These are phyloP conservation scores for Monilinia fructicola DNA, from an alignment of 2,329 filamentous ascomycete genomes.

Conservation along the genomic window DNA sequence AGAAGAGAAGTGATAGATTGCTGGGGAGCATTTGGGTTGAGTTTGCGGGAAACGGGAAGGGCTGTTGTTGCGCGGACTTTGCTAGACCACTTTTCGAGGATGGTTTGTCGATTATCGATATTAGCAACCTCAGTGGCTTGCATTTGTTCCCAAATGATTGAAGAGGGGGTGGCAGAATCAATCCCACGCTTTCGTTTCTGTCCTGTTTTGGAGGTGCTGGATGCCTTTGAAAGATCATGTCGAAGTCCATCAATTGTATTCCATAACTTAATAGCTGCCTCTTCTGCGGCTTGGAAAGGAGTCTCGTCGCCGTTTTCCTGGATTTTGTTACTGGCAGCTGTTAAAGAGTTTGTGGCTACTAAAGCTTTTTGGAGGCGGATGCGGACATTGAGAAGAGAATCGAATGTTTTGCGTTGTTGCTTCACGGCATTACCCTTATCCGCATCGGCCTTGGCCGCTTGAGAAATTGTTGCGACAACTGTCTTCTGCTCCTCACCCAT, in stretches of 20 bases:
- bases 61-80: conserved; percentile 68
- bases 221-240: conserved; percentile 54
- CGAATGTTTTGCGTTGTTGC: conserved; percentile 80
- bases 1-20: conserved; percentile 68
- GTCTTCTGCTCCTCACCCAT: conserved; percentile 67
- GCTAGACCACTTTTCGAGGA: conserved; percentile 86
- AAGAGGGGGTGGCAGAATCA: conserved; percentile 56
- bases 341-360: conserved; percentile 74
- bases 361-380: conserved; percentile 93
- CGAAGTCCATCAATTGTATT: conserved; percentile 74
- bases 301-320: conserved; percentile 43
- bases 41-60: conserved; percentile 56
- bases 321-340: conserved; percentile 47
- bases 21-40: conserved; percentile 51
- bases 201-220: conserved; percentile 47
- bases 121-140: conserved; percentile 61
- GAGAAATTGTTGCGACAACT: conserved; percentile 58
- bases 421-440: conserved; percentile 86
- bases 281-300: conserved; percentile 75
- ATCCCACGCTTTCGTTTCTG: conserved; percentile 61
- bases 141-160: conserved; percentile 72
- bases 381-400: conserved; percentile 82
- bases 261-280: conserved; percentile 81
- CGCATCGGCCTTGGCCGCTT: conserved; percentile 72
- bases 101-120: conserved; percentile 62